Evolutionary conservation across 1,139 yeast species (phyloP), one percentile per base, ranked within the genome.

Genomic region (Wickerhamomyces sp.): DNA sequence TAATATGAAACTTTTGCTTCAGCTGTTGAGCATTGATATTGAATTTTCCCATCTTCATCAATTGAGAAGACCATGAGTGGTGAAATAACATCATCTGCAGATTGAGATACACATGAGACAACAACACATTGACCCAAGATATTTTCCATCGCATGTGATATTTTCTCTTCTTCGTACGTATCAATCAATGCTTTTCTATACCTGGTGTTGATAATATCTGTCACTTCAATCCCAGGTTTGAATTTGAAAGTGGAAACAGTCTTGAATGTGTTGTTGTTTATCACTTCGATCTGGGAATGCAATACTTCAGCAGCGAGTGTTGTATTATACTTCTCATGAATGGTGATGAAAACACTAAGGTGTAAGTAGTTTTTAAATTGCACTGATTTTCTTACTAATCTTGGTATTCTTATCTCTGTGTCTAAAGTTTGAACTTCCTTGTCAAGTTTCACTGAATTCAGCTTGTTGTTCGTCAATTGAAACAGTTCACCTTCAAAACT

Each of bases 71-170:
- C 30, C 39, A 40, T 38, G 15, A 51, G 26, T 5, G 52, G 46
- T 5, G 51, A 32, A 5, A 42, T 37, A 4, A 16, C 18, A 6
- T 41, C 38, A 28, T 49, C 55, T 23, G 43, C 45, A 13, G 40
- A 29, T 16, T 45, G 44, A 23, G 47, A 34, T 4, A 38, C 27
- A 29, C 54, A 50, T 8, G 52, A 45, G 0, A 49, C 46, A 10
- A 47, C 46, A 40, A 52, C 50, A 25, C 54, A 47, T 24, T 51
- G 54, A 1, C 54, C 42, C 8, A 51, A 22, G 11, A 49, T 41
- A 20, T 44, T 48, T 20, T 49, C 49, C 32, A 49, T 42, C 0
- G 46, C 53, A 21, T 47, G 16, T 13, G 40, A 31, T 4, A 49
- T 44, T 20, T 38, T 41, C 24, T 39, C 44, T 25, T 50, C 54